These are phyloP conservation scores for Aspergillus sp. DNA, from an alignment of 2,329 filamentous ascomycete genomes.

Conservation along the genomic window DNA sequence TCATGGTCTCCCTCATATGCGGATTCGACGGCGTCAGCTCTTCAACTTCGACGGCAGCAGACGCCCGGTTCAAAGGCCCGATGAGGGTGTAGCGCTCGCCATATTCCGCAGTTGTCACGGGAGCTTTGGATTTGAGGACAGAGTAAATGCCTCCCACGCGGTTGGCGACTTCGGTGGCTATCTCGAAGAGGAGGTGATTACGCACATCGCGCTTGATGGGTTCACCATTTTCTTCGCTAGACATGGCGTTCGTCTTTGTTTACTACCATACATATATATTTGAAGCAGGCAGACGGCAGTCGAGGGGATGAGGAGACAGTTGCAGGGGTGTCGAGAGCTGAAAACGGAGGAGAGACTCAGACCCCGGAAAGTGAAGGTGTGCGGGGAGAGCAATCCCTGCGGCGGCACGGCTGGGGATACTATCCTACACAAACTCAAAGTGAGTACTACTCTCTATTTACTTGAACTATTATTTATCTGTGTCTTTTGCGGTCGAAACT, in stretches of 20 bases:
- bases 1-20: slow-evolving; percentile 71
- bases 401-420: no score
- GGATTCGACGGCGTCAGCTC: slow-evolving; percentile 76
- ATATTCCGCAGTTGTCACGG: slow-evolving; percentile 97
- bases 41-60: slow-evolving; percentile 96
- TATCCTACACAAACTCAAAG: no score
- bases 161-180: slow-evolving; percentile 95
- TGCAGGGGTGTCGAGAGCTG: no score
- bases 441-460: no score
- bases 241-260: slow-evolving; percentile 49
- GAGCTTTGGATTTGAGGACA: slow-evolving; percentile 96
- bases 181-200: slow-evolving; percentile 92
- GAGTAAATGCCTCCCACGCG: slow-evolving; percentile 98
- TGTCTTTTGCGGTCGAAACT: no score
- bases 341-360: no score
- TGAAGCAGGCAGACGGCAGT: no score
- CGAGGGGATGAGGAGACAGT: no score
- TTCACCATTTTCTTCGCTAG: slow-evolving; percentile 66
- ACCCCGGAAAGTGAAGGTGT: no score
- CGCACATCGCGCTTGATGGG: slow-evolving; percentile 62
- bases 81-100: slow-evolving; percentile 93
- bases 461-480: no score
- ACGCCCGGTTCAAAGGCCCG: slow-evolving; percentile 84
- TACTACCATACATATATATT: no score
- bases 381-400: no score